These are phyloP conservation scores for Toxicodendron radicans DNA, from an alignment of 345 rosid genomes.

Conservation along the genomic window DNA sequence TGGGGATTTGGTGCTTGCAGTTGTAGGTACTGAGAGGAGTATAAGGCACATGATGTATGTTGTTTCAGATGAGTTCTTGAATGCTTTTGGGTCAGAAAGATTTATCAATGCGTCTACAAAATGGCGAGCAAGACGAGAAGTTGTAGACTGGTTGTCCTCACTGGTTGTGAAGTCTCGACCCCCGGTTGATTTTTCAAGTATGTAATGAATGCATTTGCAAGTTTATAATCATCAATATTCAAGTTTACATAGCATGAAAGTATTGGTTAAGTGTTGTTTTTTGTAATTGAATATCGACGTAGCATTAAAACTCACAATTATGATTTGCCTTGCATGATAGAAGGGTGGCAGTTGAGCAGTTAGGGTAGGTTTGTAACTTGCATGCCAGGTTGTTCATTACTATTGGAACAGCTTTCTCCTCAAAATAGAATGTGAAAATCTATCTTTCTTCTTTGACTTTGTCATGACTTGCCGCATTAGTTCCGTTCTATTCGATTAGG, in stretches of 20 bases:
- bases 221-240: neutral
- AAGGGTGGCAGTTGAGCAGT: neutral
- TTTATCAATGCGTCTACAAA: constrained; percentile 25
- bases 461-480: neutral
- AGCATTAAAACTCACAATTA: neutral
- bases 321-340: neutral
- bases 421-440: neutral
- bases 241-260: neutral
- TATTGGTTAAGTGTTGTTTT: neutral
- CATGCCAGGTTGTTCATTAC: neutral
- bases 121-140: constrained; percentile 60
- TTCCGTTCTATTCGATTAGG: constrained; percentile 1
- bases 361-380: neutral
- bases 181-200: constrained; percentile 18
- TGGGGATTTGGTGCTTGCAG: constrained; percentile 41
- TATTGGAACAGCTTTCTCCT: neutral
- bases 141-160: constrained; percentile 47
- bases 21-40: constrained; percentile 52
- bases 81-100: constrained; percentile 26
- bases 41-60: constrained; percentile 57
- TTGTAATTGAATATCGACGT: constrained; percentile 6
- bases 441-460: neutral
- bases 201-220: constrained; percentile 4
- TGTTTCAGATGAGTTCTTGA: constrained; percentile 32
- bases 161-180: constrained; percentile 19